A percentile compares a stretch with the other conserved stretches of the same genome.
Evolutionary conservation across 139 green algal genomes (phyloP).

Genomic region (Coccomyxa sp.): DNA sequence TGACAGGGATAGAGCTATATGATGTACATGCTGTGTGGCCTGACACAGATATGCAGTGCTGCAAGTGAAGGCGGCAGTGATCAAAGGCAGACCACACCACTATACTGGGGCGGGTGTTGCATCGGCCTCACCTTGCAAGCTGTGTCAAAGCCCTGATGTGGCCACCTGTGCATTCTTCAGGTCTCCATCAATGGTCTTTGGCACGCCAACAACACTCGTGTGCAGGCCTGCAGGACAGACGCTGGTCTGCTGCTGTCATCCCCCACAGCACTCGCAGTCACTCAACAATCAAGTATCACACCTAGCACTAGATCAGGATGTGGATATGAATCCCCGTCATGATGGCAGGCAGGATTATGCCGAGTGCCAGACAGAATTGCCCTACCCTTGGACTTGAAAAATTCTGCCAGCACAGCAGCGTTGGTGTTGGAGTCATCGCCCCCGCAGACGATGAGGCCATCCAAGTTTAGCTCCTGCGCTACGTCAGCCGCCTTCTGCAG

Average conservation of each 20-base stretch:
- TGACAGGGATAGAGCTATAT: neutral
- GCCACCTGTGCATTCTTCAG: conserved; percentile 49
- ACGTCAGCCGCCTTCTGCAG: conserved; percentile 23
- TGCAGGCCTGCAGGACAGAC: conserved; percentile 19
- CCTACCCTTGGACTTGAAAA: conserved; percentile 16
- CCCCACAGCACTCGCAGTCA: neutral
- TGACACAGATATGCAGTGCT: neutral
- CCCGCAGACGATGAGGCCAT: conserved; percentile 59
- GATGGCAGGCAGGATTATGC: no score
- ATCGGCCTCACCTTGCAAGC: conserved; percentile 60
- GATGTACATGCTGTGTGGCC: neutral
- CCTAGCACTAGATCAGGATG: no score
- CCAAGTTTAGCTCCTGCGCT: conserved; percentile 27
- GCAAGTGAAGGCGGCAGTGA: neutral
- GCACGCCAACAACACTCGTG: conserved; percentile 49
- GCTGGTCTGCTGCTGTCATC: neutral
- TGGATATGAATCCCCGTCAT: no score
- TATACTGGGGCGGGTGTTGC: no score
- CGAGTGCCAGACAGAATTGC: no score
- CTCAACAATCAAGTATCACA: neutral
- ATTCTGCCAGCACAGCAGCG: conserved; percentile 50
- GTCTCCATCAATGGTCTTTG: conserved; percentile 74
- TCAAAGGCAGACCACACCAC: neutral
- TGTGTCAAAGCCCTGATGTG: conserved; percentile 61
- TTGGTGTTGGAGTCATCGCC: conserved; percentile 76